Conservation (phyloP, 192 early-diverging fungal genomes). For the Gonapodya sp. region DNA sequence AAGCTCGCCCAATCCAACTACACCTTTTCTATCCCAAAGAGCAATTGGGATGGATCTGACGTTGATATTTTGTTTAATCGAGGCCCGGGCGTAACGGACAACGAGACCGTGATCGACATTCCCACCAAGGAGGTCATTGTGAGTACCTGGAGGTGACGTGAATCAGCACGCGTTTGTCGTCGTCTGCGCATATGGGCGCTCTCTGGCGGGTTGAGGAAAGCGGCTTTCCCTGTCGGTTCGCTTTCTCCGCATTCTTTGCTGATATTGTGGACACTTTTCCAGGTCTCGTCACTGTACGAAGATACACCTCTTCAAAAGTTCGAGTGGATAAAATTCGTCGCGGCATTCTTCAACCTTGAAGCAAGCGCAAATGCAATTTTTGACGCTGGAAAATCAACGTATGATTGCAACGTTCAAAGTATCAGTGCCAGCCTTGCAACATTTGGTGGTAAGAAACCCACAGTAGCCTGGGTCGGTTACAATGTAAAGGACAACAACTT, state of each 20-base stretch:
- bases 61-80: neutral
- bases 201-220: neutral
- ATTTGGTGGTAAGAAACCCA: neutral
- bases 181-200: no score
- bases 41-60: neutral
- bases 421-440: neutral
- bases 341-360: constrained; percentile 12
- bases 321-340: neutral
- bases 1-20: neutral
- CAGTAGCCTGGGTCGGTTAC: neutral
- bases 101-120: neutral
- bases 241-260: no score
- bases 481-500: neutral
- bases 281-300: constrained; percentile 5
- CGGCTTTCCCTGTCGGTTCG: neutral
- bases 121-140: neutral
- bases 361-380: neutral
- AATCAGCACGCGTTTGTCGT: neutral
- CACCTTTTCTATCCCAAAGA: neutral
- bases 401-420: neutral
- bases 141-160: neutral
- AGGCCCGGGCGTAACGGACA: neutral
- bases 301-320: neutral
- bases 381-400: neutral
- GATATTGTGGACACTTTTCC: no score